A percentile compares a stretch with the other conserved stretches of the same genome.
These are phyloP conservation scores for Elaeagnus macrophylla DNA, from an alignment of 306 rosid species.

Conservation along the genomic window DNA sequence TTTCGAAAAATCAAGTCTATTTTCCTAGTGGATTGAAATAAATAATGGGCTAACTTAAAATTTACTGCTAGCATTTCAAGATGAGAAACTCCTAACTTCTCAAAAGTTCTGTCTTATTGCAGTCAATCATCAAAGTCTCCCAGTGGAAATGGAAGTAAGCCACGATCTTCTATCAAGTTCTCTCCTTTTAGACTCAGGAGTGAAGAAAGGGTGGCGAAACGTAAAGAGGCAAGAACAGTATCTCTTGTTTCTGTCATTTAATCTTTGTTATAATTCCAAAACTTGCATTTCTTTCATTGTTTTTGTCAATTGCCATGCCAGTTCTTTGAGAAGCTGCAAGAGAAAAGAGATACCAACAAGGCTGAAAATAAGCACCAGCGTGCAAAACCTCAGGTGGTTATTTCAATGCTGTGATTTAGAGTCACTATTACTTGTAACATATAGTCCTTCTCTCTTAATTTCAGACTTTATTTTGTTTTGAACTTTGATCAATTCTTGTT, in stretches of 20 bases:
- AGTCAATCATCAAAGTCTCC: constrained; percentile 35
- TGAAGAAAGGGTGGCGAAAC: constrained; percentile 86
- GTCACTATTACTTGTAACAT: neutral
- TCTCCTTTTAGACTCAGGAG: constrained; percentile 69
- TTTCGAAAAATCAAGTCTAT: neutral
- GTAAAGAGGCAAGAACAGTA: constrained; percentile 64
- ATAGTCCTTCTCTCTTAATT: neutral
- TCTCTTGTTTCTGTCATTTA: constrained; percentile 3
- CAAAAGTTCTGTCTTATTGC: constrained; percentile 22
- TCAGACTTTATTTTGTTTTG: no score
- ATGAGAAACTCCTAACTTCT: constrained; percentile 6
- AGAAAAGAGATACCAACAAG: constrained; percentile 43
- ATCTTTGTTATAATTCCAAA: neutral
- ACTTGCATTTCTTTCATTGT: neutral
- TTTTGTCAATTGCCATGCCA: constrained; percentile 32
- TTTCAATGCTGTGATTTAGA: neutral
- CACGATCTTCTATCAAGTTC: constrained; percentile 29
- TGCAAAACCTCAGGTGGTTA: constrained; percentile 45
- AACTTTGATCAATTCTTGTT: no score
- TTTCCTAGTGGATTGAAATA: neutral
- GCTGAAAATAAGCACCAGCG: constrained; percentile 39
- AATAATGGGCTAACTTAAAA: neutral
- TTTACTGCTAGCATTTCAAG: neutral
- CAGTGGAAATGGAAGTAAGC: constrained; percentile 31
- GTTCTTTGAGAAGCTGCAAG: constrained; percentile 63